Percentiles rank a stretch among this genome's conserved stretches.
phyloP scores from a whole-genome alignment of 768 basidiomycete species.

The Rhizopogon vesiculosus region DNA sequence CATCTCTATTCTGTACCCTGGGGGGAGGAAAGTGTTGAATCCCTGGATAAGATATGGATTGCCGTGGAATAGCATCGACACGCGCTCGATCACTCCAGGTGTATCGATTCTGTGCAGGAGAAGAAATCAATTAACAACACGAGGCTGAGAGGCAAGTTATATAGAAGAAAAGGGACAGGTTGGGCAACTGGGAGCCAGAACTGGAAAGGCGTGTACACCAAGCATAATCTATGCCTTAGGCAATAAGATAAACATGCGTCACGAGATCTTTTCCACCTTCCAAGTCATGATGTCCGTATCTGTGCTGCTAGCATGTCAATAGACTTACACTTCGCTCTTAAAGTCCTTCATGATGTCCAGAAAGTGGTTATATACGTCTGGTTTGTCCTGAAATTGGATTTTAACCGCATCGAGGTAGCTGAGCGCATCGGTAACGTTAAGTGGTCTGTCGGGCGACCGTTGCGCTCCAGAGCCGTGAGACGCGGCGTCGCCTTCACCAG shows the following conservation, averaged over 20 bases:
- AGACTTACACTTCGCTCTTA: constrained; percentile 85
- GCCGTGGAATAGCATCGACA: constrained; percentile 88
- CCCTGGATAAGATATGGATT: constrained; percentile 90
- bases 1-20: constrained; percentile 90
- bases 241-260: not conserved
- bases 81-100: constrained; percentile 93
- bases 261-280: not conserved
- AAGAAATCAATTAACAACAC: constrained; percentile 6
- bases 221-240: not conserved
- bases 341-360: constrained; percentile 99
- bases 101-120: constrained; percentile 78
- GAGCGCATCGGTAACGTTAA: constrained; percentile 92
- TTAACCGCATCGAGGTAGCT: constrained; percentile 95
- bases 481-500: constrained; percentile 16
- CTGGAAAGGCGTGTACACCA: not conserved
- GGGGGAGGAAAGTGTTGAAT: constrained; percentile 95
- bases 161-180: constrained; percentile 3
- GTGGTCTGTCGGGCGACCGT: constrained; percentile 49
- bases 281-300: not conserved
- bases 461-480: constrained; percentile 20
- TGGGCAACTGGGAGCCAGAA: not conserved
- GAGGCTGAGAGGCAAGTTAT: constrained; percentile 2
- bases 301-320: not conserved
- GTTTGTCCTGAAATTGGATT: constrained; percentile 82
- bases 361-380: constrained; percentile 92